Conservation (phyloP, 2,329 filamentous ascomycete species). For the Curvularia lunata region DNA sequence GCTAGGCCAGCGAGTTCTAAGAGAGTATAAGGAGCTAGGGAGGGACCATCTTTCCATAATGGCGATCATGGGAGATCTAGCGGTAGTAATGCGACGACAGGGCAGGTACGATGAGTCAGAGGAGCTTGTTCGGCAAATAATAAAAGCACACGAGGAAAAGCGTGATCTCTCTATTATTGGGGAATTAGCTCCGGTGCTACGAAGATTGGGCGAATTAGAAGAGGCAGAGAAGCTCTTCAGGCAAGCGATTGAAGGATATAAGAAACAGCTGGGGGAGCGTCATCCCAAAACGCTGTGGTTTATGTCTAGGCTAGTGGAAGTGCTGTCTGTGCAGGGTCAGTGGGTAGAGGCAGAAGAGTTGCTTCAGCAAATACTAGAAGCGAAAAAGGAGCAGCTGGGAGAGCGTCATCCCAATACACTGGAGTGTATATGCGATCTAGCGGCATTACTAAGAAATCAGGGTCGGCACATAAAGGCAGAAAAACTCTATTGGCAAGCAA, state of each 20-base stretch:
- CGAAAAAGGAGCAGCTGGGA: neutral
- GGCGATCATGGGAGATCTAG: neutral
- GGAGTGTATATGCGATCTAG: neutral
- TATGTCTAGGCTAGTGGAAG: no score
- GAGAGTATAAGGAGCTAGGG: neutral
- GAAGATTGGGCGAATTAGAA: neutral
- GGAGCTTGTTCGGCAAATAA: no score
- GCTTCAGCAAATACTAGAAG: no score
- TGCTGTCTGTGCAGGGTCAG: no score
- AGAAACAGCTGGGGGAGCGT: neutral
- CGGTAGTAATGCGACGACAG: neutral
- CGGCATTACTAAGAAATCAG: neutral
- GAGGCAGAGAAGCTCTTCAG: neutral
- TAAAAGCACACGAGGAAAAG: neutral
- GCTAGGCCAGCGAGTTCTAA: neutral
- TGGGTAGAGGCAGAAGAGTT: no score
- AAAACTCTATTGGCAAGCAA: neutral
- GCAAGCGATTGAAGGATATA: no score
- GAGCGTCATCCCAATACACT: neutral
- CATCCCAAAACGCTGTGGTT: neutral
- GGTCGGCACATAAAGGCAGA: neutral
- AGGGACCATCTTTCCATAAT: no score
- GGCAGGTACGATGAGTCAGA: neutral
- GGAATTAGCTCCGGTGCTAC: neutral
- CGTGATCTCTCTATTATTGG: neutral